Percentiles rank a stretch among this genome's conserved stretches.
Evolutionary conservation across 352 stramenopile genomes (phyloP).

Genomic region (Halophytophthora batemanensis): DNA sequence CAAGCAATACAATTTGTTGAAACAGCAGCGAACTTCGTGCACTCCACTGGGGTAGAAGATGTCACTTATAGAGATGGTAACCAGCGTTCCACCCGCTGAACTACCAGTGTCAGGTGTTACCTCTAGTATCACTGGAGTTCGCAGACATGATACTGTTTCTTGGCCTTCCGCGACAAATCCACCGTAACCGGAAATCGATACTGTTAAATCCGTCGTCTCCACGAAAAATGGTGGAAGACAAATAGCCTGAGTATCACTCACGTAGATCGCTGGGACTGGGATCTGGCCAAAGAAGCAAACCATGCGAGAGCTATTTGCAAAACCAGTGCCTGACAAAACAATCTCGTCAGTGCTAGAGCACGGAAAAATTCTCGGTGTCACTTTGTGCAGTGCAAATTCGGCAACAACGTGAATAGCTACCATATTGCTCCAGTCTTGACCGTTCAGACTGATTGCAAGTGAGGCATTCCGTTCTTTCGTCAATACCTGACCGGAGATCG

Average conservation of each 20-base stretch:
- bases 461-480: background rate
- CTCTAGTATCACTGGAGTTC: slow-evolving; percentile 15
- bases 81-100: slow-evolving; percentile 9
- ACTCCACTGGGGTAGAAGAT: slow-evolving; percentile 4
- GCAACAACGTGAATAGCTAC: slow-evolving; percentile 13
- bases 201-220: slow-evolving; percentile 8
- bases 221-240: slow-evolving; percentile 28
- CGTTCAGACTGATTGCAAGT: slow-evolving; percentile 42
- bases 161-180: slow-evolving; percentile 20
- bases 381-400: slow-evolving; percentile 19
- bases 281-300: slow-evolving; percentile 37
- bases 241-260: slow-evolving; percentile 26
- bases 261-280: slow-evolving; percentile 22
- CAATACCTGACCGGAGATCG: slow-evolving; percentile 5
- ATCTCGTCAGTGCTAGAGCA: slow-evolving; percentile 20
- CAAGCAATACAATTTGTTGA: slow-evolving; percentile 14
- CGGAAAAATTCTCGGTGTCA: slow-evolving; percentile 19
- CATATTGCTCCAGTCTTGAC: slow-evolving; percentile 38
- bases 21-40: slow-evolving; percentile 31
- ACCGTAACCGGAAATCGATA: slow-evolving; percentile 33
- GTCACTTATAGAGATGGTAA: slow-evolving; percentile 19
- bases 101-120: slow-evolving; percentile 18
- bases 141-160: slow-evolving; percentile 14
- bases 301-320: slow-evolving; percentile 24
- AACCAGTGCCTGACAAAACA: slow-evolving; percentile 30